Conservation (phyloP, 2,329 filamentous ascomycete genomes). For the Aphanoascus verrucosus region DNA sequence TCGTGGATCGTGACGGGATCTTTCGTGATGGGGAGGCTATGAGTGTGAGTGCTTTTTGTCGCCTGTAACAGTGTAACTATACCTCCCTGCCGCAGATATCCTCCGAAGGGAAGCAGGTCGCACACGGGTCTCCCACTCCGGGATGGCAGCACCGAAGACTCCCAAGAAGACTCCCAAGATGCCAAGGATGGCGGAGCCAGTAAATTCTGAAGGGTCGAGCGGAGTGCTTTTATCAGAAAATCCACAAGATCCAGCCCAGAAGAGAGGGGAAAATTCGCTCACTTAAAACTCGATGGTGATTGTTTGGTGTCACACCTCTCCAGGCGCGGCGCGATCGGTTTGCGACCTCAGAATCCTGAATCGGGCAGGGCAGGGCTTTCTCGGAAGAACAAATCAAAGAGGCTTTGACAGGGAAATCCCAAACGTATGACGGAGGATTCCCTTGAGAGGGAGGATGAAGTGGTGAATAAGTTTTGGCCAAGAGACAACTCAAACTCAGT, state of each 20-base stretch:
- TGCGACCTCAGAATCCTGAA: no score
- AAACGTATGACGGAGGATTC: conserved; percentile 1
- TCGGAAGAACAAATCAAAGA: not conserved
- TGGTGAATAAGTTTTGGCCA: conserved; percentile 2
- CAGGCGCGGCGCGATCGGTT: no score
- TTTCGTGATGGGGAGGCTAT: not conserved
- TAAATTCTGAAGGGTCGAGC: not conserved
- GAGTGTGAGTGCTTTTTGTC: no score
- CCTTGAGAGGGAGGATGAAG: not conserved
- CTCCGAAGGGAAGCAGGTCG: not conserved
- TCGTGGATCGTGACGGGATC: not conserved
- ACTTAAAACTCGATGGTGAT: not conserved
- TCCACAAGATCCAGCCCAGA: not conserved
- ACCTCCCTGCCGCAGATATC: not conserved
- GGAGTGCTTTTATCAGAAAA: not conserved
- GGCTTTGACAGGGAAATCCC: not conserved
- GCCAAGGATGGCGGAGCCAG: conserved; percentile 11
- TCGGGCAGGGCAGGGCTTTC: not conserved
- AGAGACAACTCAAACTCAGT: not conserved
- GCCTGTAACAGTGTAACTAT: no score
- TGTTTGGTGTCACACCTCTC: not conserved
- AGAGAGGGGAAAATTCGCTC: not conserved
- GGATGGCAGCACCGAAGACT: not conserved
- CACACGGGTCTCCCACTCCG: not conserved
- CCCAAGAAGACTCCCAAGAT: not conserved